phyloP scores from a whole-genome alignment of 1,284 basidiomycete genomes.

The Sanghuangporus baumii region DNA sequence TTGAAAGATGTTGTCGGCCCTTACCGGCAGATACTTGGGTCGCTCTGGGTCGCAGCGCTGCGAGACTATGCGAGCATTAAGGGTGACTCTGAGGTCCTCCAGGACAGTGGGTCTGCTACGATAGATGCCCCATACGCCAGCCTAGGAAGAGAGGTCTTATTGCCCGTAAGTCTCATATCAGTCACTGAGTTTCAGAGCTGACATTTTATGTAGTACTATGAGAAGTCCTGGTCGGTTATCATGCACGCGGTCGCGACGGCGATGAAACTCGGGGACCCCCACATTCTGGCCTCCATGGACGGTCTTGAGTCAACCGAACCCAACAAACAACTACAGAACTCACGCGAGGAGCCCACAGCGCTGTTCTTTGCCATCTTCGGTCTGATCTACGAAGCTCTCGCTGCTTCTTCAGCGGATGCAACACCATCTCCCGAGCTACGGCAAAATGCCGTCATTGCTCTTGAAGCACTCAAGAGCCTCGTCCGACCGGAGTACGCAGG shows the following conservation, averaged over 20 bases:
- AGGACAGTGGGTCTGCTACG: slow-evolving; percentile 62
- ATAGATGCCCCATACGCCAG: slow-evolving; percentile 83
- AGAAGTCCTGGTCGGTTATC: slow-evolving; percentile 78
- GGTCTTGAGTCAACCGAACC: slow-evolving; percentile 46
- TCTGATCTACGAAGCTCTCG: slow-evolving; percentile 86
- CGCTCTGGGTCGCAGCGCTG: slow-evolving; percentile 85
- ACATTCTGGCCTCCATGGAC: slow-evolving; percentile 78
- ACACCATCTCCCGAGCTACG: slow-evolving; percentile 36
- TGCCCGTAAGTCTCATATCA: slow-evolving; percentile 60
- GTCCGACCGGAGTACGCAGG: slow-evolving; percentile 80
- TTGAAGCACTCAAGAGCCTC: slow-evolving; percentile 76
- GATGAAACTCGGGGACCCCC: slow-evolving; percentile 67
- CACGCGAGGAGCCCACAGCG: slow-evolving; percentile 66
- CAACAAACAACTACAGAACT: slow-evolving; percentile 23
- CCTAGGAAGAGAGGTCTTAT: slow-evolving; percentile 82
- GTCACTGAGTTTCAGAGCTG: neutral
- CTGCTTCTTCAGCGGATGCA: slow-evolving; percentile 58
- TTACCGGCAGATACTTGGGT: slow-evolving; percentile 68
- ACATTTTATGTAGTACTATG: slow-evolving; percentile 68
- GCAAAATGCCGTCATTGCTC: slow-evolving; percentile 54
- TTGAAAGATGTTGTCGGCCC: slow-evolving; percentile 82
- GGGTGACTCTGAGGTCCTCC: slow-evolving; percentile 81
- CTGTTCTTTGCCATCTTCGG: slow-evolving; percentile 92
- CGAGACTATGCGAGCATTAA: slow-evolving; percentile 90
- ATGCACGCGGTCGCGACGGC: slow-evolving; percentile 83